These are phyloP conservation scores for Leucogyrophana mollusca DNA, from an alignment of 768 basidiomycete genomes.

Conservation along the genomic window DNA sequence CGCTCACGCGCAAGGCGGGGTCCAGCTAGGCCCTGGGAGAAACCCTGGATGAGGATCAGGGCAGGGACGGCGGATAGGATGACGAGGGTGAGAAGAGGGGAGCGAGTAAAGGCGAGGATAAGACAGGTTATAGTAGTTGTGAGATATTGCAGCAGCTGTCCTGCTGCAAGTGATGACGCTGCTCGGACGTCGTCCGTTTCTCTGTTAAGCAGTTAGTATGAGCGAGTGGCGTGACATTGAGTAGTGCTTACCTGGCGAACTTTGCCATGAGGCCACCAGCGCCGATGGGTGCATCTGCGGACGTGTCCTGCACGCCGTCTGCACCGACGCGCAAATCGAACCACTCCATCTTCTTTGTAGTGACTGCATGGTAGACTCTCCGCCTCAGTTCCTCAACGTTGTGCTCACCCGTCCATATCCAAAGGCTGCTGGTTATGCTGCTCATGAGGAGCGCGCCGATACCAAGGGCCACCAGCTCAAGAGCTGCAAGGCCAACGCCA, in stretches of 20 bases:
- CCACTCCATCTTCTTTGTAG: constrained; percentile 80
- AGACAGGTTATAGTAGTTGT: constrained; percentile 79
- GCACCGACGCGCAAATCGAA: constrained; percentile 79
- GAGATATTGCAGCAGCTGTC: constrained; percentile 76
- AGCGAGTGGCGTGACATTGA: not conserved
- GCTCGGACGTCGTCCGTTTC: constrained; percentile 93
- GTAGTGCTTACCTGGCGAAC: constrained; percentile 66
- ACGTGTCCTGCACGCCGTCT: constrained; percentile 39
- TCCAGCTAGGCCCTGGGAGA: constrained; percentile 68
- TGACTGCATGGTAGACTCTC: constrained; percentile 67
- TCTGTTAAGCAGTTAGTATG: constrained; percentile 39
- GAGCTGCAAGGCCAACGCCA: constrained; percentile 56
- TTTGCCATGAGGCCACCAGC: constrained; percentile 93
- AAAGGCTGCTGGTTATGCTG: constrained; percentile 72
- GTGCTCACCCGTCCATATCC: constrained; percentile 87
- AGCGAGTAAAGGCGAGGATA: constrained; percentile 76
- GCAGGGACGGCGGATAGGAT: constrained; percentile 88
- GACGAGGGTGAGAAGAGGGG: constrained; percentile 85
- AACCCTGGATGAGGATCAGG: constrained; percentile 70
- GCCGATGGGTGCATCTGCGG: constrained; percentile 55
- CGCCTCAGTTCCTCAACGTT: constrained; percentile 68
- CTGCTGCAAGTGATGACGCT: constrained; percentile 78
- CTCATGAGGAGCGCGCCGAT: constrained; percentile 67
- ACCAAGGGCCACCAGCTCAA: constrained; percentile 67
- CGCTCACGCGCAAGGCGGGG: constrained; percentile 73